Base-by-base conservation (phyloP, 768 basidiomycete species). In the Termitomyces sp. region DNA sequence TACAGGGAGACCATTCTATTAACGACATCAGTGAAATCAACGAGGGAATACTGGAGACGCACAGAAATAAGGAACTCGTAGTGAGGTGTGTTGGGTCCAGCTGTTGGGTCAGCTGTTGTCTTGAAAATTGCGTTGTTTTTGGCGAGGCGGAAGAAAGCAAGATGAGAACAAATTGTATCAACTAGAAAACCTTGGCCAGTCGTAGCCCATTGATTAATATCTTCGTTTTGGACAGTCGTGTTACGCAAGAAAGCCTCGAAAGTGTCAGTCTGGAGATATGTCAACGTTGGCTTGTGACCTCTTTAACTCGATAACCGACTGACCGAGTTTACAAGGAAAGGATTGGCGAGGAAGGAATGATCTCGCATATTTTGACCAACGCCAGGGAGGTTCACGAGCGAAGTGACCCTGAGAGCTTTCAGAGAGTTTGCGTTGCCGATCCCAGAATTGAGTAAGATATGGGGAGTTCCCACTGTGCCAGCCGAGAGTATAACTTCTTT, bases 401-500 rank as follows among this genome's bases (percentile, higher is more conserved):
- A 33, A 18, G 39, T 16, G 10, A 66, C 47, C 3, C 58, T 61
- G 18, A 63, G 27, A 4, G 53, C 49, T 29, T 41, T 31, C 23
- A 66, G 59, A 18, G 59, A 53, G 13, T 29, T 33, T 9, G 54
- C 7, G 45, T 62, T 56, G 10, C 69, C 69, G 40, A 70, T 69
- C 16, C 67, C 66, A 10, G 67, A 68, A n/a, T 60, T 59, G 13
- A 67, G 57, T 5, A 68, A 59, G 29, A 68, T 58, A 16, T 61
- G 63, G 1, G 68, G 65, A 2, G 66, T 67, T 13, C 67, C 70
- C 42, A 68, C 53, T n/a, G 65, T 50, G 7, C 70, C 70, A 16
- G 66, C 68, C 15, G 70, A 69, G 5, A 71, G 59, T 41, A 71
- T 62, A 32, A 71, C 64, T 54, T 71, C 69, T 35, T 66, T 68